Conservation (phyloP, 345 rosid genomes). For the Citrus unshiu region DNA sequence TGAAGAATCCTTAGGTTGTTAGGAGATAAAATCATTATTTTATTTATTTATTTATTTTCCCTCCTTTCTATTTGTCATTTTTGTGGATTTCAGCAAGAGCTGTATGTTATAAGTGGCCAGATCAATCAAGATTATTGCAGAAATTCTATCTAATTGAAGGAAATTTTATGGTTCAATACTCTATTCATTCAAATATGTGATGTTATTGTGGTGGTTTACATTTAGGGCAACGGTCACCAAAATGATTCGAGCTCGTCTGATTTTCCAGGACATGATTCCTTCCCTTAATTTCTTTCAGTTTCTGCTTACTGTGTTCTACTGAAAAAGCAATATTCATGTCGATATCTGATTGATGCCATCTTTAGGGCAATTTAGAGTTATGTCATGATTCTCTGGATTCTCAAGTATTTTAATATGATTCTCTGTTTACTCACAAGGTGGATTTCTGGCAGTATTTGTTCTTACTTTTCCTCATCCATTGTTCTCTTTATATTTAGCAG, state of each 20-base stretch:
- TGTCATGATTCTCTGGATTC: neutral
- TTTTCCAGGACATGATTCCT: neutral
- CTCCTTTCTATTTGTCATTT: neutral
- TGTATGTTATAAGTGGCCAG: neutral
- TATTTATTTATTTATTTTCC: neutral
- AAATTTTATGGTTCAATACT: neutral
- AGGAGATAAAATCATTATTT: neutral
- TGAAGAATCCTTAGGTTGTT: neutral
- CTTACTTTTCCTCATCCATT: neutral
- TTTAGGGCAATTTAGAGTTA: neutral
- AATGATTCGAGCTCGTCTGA: neutral
- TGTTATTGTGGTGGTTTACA: neutral
- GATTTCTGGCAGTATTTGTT: neutral
- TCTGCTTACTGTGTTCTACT: neutral
- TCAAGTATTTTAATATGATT: neutral
- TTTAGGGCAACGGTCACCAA: neutral
- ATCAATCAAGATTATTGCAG: neutral
- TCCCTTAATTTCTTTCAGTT: neutral
- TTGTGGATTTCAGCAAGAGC: neutral
- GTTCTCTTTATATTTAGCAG: neutral
- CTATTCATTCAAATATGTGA: neutral
- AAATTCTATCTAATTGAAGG: neutral
- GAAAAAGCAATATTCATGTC: neutral
- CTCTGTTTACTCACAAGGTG: neutral
- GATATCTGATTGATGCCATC: neutral